These are phyloP conservation scores for Davidsoniella neocaledoniae DNA, from an alignment of 2,329 filamentous ascomycete genomes.

Conservation along the genomic window DNA sequence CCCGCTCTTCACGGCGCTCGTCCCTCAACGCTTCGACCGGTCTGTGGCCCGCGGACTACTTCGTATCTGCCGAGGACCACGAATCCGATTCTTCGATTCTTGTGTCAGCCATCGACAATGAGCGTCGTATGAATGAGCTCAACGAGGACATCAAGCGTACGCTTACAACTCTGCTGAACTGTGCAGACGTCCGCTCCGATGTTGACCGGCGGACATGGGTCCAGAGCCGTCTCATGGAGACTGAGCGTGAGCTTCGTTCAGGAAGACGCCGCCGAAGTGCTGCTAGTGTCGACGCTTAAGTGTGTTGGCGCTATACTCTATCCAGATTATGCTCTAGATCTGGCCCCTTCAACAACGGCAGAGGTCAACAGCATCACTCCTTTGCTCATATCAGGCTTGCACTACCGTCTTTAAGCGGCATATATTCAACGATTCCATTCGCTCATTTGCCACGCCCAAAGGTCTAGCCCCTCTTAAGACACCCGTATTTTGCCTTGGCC, in stretches of 20 bases:
- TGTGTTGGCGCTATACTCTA: not conserved
- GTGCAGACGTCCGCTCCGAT: conserved; percentile 35
- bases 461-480: too few species aligned
- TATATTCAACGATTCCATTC: too few species aligned
- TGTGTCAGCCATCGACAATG: conserved; percentile 21
- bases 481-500: too few species aligned
- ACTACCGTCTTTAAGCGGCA: too few species aligned
- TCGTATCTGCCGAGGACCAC: too few species aligned
- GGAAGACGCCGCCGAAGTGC: conserved; percentile 32
- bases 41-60: not conserved
- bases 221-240: conserved; percentile 41
- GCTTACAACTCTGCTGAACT: conserved; percentile 45
- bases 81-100: too few species aligned
- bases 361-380: too few species aligned
- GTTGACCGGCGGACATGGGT: conserved; percentile 39
- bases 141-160: conserved; percentile 46
- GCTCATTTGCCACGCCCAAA: too few species aligned
- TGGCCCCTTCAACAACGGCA: too few species aligned
- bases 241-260: conserved; percentile 39
- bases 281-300: conserved; percentile 11
- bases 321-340: too few species aligned
- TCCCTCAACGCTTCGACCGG: conserved; percentile 5
- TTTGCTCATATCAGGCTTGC: too few species aligned
- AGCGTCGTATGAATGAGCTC: conserved; percentile 36
- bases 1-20: conserved; percentile 1